Conservation (phyloP, 2,329 filamentous ascomycete genomes). For the Zymoseptoria tritici region DNA sequence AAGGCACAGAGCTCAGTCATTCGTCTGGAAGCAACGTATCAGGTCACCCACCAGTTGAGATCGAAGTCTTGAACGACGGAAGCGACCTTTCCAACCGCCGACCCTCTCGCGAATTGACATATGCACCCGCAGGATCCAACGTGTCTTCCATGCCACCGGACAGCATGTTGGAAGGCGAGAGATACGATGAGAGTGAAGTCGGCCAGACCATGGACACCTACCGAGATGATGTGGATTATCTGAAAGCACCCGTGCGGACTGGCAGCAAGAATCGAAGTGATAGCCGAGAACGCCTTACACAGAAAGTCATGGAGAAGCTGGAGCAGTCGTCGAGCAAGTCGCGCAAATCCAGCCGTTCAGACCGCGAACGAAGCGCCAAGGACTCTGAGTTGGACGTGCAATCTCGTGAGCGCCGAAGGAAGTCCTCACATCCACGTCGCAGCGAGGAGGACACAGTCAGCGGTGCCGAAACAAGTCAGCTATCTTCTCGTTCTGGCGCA, state of each 20-base stretch:
- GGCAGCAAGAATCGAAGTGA: constrained; percentile 50
- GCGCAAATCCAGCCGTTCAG: constrained; percentile 28
- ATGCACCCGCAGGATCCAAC: constrained; percentile 65
- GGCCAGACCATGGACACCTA: constrained; percentile 40
- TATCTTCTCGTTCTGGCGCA: constrained; percentile 53
- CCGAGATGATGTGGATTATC: constrained; percentile 27
- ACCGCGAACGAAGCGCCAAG: constrained; percentile 23
- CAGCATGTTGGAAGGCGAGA: constrained; percentile 55
- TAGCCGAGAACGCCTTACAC: constrained; percentile 59
- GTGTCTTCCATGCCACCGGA: constrained; percentile 77
- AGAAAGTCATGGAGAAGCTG: constrained; percentile 63
- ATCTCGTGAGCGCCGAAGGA: constrained; percentile 24
- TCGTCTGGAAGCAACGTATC: constrained; percentile 73
- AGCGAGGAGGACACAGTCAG: constrained; percentile 46
- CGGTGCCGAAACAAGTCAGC: constrained; percentile 54
- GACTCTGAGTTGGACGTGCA: constrained; percentile 30
- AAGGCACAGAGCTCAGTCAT: constrained; percentile 52
- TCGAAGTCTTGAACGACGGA: constrained; percentile 68
- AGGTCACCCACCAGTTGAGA: constrained; percentile 67
- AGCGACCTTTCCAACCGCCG: constrained; percentile 56
- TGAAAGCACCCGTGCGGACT: constrained; percentile 53
- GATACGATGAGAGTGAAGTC: constrained; percentile 40
- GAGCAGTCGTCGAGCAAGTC: constrained; percentile 42
- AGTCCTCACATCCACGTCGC: constrained; percentile 41
- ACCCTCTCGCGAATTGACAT: constrained; percentile 52